A percentile compares a stretch with the other conserved stretches of the same genome.
Conservation (phyloP, 805 yeast genomes). For the Isabelozyma gotoi region DNA sequence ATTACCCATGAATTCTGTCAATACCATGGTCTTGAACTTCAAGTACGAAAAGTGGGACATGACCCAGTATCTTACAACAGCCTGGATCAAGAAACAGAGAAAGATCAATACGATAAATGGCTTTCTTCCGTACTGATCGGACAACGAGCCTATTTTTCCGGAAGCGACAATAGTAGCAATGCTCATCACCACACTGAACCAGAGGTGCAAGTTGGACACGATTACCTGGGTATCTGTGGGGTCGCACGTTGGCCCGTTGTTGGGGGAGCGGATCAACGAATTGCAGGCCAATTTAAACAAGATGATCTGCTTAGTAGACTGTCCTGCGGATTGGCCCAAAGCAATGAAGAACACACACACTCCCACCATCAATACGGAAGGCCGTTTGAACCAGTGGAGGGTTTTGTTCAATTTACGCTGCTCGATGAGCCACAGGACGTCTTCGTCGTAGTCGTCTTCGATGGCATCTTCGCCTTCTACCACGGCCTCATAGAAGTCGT, state of each 20-base stretch:
- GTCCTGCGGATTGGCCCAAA: conserved; percentile 38
- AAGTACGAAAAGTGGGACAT: conserved; percentile 27
- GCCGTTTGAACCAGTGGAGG: conserved; percentile 55
- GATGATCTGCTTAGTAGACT: conserved; percentile 41
- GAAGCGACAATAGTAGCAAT: conserved; percentile 50
- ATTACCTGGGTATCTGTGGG: conserved; percentile 34
- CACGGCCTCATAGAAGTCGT: conserved; percentile 36
- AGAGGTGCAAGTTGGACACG: conserved; percentile 51
- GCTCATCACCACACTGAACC: conserved; percentile 40
- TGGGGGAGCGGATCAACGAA: conserved; percentile 11
- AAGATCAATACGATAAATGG: conserved; percentile 20
- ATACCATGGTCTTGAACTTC: conserved; percentile 36
- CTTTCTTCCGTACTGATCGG: conserved; percentile 40
- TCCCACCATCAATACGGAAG: conserved; percentile 53
- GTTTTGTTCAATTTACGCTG: conserved; percentile 43
- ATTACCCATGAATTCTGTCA: conserved; percentile 46
- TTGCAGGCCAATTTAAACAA: conserved; percentile 30
- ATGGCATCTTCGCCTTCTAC: conserved; percentile 27
- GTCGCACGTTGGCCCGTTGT: conserved; percentile 20
- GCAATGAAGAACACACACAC: conserved; percentile 41
- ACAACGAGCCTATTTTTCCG: conserved; percentile 46
- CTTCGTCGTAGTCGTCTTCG: conserved; percentile 38
- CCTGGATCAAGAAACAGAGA: conserved; percentile 18
- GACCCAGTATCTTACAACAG: conserved; percentile 18
- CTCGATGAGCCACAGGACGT: conserved; percentile 50